A percentile compares a stretch with the other conserved stretches of the same genome.
These are phyloP conservation scores for Sporisorium graminicola DNA, from an alignment of 1,284 basidiomycete species.

Conservation along the genomic window DNA sequence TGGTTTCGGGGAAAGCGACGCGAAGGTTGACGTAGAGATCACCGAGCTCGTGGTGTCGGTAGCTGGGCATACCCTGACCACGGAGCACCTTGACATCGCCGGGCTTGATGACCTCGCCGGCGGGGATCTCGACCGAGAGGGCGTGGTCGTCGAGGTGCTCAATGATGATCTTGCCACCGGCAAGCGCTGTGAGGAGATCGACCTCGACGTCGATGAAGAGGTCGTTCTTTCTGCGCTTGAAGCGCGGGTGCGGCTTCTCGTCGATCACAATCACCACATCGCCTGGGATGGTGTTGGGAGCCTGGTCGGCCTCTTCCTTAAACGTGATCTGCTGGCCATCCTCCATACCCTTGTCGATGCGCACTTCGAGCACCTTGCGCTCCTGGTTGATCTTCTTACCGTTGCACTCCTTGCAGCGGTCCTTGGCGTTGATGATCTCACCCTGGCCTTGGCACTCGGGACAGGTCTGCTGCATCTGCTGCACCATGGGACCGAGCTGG, in stretches of 20 bases:
- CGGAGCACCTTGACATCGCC: slow-evolving; percentile 91
- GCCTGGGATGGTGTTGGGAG: slow-evolving; percentile 88
- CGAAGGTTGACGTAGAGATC: slow-evolving; percentile 90
- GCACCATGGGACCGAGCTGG: slow-evolving; percentile 99
- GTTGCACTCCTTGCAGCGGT: slow-evolving; percentile 91
- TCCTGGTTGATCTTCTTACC: slow-evolving; percentile 95
- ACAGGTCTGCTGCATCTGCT: slow-evolving; percentile 97
- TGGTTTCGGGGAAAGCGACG: slow-evolving; percentile 88
- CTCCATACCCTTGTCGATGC: slow-evolving; percentile 99
- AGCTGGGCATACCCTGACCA: slow-evolving; percentile 98
- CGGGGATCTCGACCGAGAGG: slow-evolving; percentile 81
- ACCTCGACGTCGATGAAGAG: slow-evolving; percentile 88
- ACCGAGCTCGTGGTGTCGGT: slow-evolving; percentile 95
- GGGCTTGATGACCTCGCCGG: slow-evolving; percentile 93
- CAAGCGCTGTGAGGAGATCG: slow-evolving; percentile 93
- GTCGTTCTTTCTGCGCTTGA: slow-evolving; percentile 94
- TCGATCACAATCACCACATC: slow-evolving; percentile 98
- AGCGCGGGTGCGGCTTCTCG: slow-evolving; percentile 90
- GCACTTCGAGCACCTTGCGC: slow-evolving; percentile 97
- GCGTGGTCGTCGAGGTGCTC: slow-evolving; percentile 94
- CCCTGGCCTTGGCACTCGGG: slow-evolving; percentile 91
- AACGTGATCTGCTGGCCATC: slow-evolving; percentile 96
- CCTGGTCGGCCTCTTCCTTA: slow-evolving; percentile 94
- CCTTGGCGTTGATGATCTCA: slow-evolving; percentile 93
- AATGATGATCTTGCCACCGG: slow-evolving; percentile 89